Evolutionary conservation across 2,329 filamentous ascomycete species (phyloP).

Genomic region (Escovopsis sp.): DNA sequence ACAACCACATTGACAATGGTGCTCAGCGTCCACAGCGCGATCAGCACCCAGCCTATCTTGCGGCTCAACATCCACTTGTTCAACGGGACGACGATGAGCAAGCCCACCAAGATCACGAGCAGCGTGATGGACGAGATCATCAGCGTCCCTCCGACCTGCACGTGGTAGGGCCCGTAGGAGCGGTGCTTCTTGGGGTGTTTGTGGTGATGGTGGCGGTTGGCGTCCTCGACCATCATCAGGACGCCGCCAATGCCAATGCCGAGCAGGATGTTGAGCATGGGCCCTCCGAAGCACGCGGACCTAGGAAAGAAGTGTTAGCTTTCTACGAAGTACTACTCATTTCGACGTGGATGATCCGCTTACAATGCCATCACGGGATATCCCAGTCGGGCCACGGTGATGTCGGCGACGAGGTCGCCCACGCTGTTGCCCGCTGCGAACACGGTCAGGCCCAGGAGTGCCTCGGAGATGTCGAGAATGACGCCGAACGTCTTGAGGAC

Average conservation of each 20-base stretch:
- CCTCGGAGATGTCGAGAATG: constrained; percentile 84
- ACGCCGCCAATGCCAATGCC: constrained; percentile 85
- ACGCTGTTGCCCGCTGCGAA: constrained; percentile 95
- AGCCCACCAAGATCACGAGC: constrained; percentile 59
- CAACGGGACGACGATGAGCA: constrained; percentile 68
- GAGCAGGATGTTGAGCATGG: constrained; percentile 92
- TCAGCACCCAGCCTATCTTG: constrained; percentile 66
- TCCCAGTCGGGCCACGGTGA: constrained; percentile 83
- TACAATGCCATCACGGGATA: constrained; percentile 89
- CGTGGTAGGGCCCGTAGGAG: constrained; percentile 61
- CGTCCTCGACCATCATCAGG: constrained; percentile 67
- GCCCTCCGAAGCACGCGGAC: constrained; percentile 92
- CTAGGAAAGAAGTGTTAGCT: constrained; percentile 16
- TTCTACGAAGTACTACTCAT: not conserved
- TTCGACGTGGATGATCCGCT: constrained; percentile 16
- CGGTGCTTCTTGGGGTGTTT: constrained; percentile 52
- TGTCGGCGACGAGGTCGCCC: constrained; percentile 85
- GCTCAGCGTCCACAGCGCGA: constrained; percentile 66
- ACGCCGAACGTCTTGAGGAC: constrained; percentile 88
- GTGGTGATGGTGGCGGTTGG: constrained; percentile 45
- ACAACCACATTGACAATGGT: constrained; percentile 70
- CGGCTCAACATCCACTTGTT: constrained; percentile 78
- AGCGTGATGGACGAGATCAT: constrained; percentile 76
- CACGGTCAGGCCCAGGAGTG: constrained; percentile 83
- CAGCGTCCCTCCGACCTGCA: constrained; percentile 72